Base-by-base conservation (phyloP, 768 basidiomycete species). In the Brasilioporus rufonigricans region DNA sequence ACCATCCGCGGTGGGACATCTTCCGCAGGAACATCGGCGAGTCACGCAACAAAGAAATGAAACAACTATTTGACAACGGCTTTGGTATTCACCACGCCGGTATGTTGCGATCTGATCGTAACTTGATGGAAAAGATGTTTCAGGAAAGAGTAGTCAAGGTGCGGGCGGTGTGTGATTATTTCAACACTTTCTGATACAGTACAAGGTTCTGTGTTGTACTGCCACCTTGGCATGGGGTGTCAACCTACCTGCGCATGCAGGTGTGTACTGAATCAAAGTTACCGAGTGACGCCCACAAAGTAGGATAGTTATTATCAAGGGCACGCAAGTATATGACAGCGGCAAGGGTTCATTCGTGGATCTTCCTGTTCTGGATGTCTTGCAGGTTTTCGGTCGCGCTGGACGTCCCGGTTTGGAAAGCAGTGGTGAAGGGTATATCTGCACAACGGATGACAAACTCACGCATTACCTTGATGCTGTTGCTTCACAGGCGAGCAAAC, bases 211-310 rank as follows among this genome's bases (percentile, higher is more conserved):
- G 18, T 97, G 93, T 71, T 99, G 97, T 76, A 99, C 97, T 2
- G 93, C 97, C 6, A 99, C 97, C 3, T 79, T 99, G 40, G 97
- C 97, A 5, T 99, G 97, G 97, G 97, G 97, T 73, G 97, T 99
- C 61, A 99, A 99, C 71, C 76, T 99, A 58, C 97, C 97, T 32
- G 97, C 97, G 18, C 96, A 98, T 73, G 97, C 97, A 53, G 93
- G 91, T 91, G 58, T 58, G 74, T 63, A 48, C 51, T 52, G 41
- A 56, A 53, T 43, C 38, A 50, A 36, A 39, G n/a, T 33, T 50
- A n/a, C 40, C 47, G 19, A 12, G 48, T 50, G 47, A 53, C 23
- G 47, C 44, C 55, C 38, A 58, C 48, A 45, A 59, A 52, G 36
- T 16, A 50, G 26, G 32, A 49, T 50, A 91, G 95, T 97, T 50